phyloP scores from a whole-genome alignment of 2,329 filamentous ascomycete genomes.

The Penicillium sp. region DNA sequence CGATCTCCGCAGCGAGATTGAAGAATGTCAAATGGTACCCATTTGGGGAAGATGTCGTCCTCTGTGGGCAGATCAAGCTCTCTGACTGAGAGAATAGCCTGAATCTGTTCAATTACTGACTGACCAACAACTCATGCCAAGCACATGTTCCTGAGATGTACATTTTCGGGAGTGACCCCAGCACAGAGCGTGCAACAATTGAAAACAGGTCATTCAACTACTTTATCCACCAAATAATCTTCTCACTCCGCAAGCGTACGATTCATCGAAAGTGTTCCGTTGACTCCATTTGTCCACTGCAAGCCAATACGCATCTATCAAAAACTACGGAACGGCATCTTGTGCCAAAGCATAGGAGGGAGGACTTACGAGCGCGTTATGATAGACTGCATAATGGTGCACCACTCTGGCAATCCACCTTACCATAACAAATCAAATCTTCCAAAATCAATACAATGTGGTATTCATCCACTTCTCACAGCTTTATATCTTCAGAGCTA shows the following conservation, averaged over 20 bases:
- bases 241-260: not conserved
- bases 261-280: not conserved
- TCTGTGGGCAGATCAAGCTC: conserved; percentile 63
- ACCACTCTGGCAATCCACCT: not conserved
- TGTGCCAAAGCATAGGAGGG: not conserved
- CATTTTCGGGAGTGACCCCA: not conserved
- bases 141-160: not conserved
- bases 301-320: not conserved
- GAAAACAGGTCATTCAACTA: no score
- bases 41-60: conserved; percentile 75
- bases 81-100: not conserved
- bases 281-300: not conserved
- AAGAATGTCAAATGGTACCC: conserved; percentile 69
- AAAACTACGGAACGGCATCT: not conserved
- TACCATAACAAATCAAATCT: not conserved
- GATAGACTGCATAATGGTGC: not conserved
- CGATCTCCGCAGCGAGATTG: conserved; percentile 60
- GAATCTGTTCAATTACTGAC: not conserved
- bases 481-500: no score
- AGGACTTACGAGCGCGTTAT: no score
- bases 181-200: not conserved
- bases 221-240: no score
- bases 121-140: not conserved
- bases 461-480: not conserved
- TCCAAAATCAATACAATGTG: not conserved